Percentiles rank a stretch among this genome's conserved stretches.
Conservation (phyloP, 129 eudicot species). For the Gnaphalium uliginosum region DNA sequence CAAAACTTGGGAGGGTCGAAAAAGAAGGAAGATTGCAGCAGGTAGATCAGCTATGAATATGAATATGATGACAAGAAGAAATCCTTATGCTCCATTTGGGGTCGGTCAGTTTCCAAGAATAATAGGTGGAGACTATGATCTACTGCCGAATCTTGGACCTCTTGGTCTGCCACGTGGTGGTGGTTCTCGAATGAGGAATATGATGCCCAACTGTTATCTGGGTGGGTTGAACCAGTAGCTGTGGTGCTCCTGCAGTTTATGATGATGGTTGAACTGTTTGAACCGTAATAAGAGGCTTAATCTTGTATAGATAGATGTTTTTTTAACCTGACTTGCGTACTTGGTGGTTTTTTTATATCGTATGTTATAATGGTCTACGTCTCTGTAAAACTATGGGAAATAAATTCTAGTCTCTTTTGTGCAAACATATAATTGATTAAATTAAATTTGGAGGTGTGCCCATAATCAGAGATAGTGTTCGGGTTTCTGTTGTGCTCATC, state of each 20-base stretch:
- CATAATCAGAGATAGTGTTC: no score
- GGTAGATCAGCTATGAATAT: constrained; percentile 17
- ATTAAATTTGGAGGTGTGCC: no score
- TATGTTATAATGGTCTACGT: no score
- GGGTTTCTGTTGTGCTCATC: no score
- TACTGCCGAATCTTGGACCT: constrained; percentile 10
- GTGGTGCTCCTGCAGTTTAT: background rate
- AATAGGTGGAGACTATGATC: constrained; percentile 57
- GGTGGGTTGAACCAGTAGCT: constrained; percentile 31
- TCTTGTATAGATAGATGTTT: constrained; percentile 11
- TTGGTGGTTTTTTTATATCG: no score
- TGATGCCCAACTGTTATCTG: constrained; percentile 41
- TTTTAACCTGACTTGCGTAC: background rate
- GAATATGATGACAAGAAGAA: constrained; percentile 24
- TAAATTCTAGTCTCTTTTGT: no score
- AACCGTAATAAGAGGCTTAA: background rate
- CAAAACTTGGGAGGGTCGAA: constrained; percentile 39
- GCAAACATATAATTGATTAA: no score
- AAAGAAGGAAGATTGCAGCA: constrained; percentile 29
- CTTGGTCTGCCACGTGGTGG: constrained; percentile 21
- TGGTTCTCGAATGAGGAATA: constrained; percentile 25
- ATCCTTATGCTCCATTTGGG: constrained; percentile 32
- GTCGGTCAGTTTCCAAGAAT: constrained; percentile 29
- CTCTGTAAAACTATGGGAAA: no score
- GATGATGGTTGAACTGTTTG: background rate